Evolutionary conservation across 306 rosid species (phyloP).

Genomic region (Arachis hypogaea): DNA sequence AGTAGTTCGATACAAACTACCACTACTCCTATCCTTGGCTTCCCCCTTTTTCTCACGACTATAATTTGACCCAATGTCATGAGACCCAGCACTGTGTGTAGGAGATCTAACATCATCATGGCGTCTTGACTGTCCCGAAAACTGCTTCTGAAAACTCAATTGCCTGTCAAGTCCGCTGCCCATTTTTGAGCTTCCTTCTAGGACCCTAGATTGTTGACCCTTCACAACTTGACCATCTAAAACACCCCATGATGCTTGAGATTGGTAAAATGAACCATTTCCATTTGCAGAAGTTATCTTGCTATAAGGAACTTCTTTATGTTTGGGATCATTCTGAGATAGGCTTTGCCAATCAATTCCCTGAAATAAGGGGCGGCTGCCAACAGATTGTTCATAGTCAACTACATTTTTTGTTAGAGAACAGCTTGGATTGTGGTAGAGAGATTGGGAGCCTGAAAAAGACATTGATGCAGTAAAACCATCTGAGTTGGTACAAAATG

Average conservation of each 20-base stretch:
- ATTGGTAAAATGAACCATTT: slow-evolving; percentile 65
- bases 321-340: slow-evolving; percentile 75
- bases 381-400: slow-evolving; percentile 92
- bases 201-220: slow-evolving; percentile 63
- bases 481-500: slow-evolving; percentile 79
- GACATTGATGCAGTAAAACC: slow-evolving; percentile 95
- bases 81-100: slow-evolving; percentile 87
- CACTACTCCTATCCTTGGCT: slow-evolving; percentile 67
- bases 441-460: slow-evolving; percentile 91
- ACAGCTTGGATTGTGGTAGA: slow-evolving; percentile 96
- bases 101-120: slow-evolving; percentile 83
- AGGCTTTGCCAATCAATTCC: slow-evolving; percentile 95
- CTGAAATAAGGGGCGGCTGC: slow-evolving; percentile 91
- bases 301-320: slow-evolving; percentile 67
- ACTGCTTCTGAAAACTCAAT: slow-evolving; percentile 83
- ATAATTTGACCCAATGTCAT: slow-evolving; percentile 78
- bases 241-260: slow-evolving; percentile 66
- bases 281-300: slow-evolving; percentile 62
- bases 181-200: slow-evolving; percentile 81
- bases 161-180: slow-evolving; percentile 79
- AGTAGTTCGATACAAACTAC: slow-evolving; percentile 70
- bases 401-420: slow-evolving; percentile 82
- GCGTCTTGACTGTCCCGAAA: slow-evolving; percentile 76
- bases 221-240: slow-evolving; percentile 67
- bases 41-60: slow-evolving; percentile 75